Base-by-base conservation (phyloP, 306 rosid species). In the Sechiopsis laciniata region DNA sequence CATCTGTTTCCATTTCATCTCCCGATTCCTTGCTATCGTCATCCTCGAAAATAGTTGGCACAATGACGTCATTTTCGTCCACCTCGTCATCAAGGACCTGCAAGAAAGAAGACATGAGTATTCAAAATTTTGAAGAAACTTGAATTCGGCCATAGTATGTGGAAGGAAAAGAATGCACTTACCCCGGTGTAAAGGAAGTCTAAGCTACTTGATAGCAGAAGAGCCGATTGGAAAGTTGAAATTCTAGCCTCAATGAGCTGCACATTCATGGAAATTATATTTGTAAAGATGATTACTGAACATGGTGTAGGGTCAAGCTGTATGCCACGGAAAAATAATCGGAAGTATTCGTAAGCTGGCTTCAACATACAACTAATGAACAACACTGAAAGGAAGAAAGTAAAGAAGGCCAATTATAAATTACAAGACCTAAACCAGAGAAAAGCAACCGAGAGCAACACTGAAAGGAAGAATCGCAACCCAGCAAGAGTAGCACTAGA, bases 161-260 rank as follows among this genome's bases (percentile, higher is more conserved):
- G 11, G 67, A 15, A 42, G 61, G 79, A 63, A 53, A 66, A 16
- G 56, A 70, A 60, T 55, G 60, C 15, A 46, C 86, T 82, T 83
- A 89, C 92, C 8, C 45, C 45, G 0, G 45, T 37, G 82, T 73
- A 92, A 40, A 84, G 83, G 77, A 85, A 62, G 83, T 88, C 95
- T 61, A 89, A 68, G 75, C 81, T 77, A 78, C 92, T 86, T 53
- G 89, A 89, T n/a, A 91, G 85, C 80, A 87, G 85, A 54, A 88
- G 22, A 73, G 91, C 87, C 2, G 89, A 78, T 22, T 86, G 79
- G 67, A 88, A 85, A 48, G 90, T 88, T 46, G 92, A 92, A 69
- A 88, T 84, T 84, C 97, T 88, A 12, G 95, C 82, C 60, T 88
- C 96, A 20, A 89, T 84, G 57, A 91, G 84, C 91, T 91, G 90